Conservation (phyloP, 1,284 basidiomycete species). For the Rhodotorula sp. region DNA sequence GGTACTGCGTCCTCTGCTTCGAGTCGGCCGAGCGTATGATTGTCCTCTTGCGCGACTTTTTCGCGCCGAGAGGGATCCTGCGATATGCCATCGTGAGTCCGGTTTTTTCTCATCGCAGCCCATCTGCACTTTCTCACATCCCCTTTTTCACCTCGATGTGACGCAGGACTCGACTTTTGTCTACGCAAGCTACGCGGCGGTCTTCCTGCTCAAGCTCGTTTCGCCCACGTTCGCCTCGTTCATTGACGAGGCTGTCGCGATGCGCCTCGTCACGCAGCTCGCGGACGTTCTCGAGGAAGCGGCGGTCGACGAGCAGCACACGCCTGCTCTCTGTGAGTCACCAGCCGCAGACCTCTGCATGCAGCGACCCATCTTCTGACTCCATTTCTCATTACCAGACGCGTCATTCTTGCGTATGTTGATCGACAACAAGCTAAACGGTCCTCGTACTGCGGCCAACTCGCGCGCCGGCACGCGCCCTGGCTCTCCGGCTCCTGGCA, state of each 20-base stretch:
- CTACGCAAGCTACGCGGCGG: slow-evolving; percentile 50
- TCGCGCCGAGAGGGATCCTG: slow-evolving; percentile 46
- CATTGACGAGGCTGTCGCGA: slow-evolving; percentile 38
- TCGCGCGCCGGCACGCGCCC: slow-evolving; percentile 36
- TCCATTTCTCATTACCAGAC: slow-evolving; percentile 65
- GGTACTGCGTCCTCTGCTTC: slow-evolving; percentile 44
- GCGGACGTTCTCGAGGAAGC: slow-evolving; percentile 35
- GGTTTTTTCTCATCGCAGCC: neutral
- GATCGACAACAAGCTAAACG: slow-evolving; percentile 44
- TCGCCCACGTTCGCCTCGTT: slow-evolving; percentile 37
- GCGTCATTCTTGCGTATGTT: slow-evolving; percentile 76
- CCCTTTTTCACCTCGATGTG: neutral
- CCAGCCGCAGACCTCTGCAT: neutral
- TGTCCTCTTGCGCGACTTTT: slow-evolving; percentile 46
- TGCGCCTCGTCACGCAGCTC: slow-evolving; percentile 36
- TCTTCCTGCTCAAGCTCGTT: slow-evolving; percentile 48
- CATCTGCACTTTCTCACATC: neutral
- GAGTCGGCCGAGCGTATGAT: slow-evolving; percentile 41
- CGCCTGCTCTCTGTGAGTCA: slow-evolving; percentile 20
- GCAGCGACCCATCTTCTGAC: neutral
- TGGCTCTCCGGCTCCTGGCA: slow-evolving; percentile 18
- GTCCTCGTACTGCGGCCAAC: slow-evolving; percentile 30
- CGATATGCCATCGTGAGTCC: slow-evolving; percentile 46
- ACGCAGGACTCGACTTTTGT: slow-evolving; percentile 48
- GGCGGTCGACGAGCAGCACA: slow-evolving; percentile 38